phyloP scores from a whole-genome alignment of 768 basidiomycete species.

The Lentinus brumalis region DNA sequence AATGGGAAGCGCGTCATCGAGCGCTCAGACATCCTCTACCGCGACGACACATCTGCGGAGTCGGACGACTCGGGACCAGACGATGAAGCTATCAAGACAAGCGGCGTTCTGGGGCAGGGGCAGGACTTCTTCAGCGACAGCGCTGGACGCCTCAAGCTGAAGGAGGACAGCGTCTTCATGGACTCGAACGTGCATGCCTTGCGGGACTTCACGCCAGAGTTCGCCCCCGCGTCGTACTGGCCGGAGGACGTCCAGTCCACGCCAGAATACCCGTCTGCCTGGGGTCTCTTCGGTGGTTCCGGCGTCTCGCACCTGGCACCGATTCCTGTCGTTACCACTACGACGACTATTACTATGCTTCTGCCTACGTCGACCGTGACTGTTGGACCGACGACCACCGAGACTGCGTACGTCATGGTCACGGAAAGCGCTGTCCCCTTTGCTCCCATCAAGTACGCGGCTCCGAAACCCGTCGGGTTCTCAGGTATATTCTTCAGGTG shows the following conservation, averaged over 20 bases:
- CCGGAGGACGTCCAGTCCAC: background rate
- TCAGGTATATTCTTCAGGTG: constrained; percentile 77
- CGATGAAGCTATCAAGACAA: background rate
- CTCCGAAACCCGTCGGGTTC: constrained; percentile 36
- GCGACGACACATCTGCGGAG: constrained; percentile 35
- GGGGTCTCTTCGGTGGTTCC: background rate
- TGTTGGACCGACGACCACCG: constrained; percentile 4
- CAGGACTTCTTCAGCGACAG: background rate
- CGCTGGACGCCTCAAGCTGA: background rate
- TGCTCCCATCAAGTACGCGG: background rate
- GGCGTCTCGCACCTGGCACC: background rate
- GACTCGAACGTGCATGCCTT: background rate
- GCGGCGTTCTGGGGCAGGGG: background rate
- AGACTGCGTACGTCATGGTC: constrained; percentile 12
- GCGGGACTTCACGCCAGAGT: constrained; percentile 4
- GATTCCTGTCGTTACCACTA: background rate
- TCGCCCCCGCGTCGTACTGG: background rate
- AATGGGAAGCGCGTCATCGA: constrained; percentile 56
- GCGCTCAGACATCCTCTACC: constrained; percentile 63
- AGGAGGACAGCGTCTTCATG: constrained; percentile 5
- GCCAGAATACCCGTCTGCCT: background rate
- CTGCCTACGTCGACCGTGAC: constrained; percentile 9
- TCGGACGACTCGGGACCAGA: constrained; percentile 1
- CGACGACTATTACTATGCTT: background rate
- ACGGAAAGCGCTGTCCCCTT: constrained; percentile 12